Conservation (phyloP, 2,329 filamentous ascomycete species). For the Colletotrichum musae region DNA sequence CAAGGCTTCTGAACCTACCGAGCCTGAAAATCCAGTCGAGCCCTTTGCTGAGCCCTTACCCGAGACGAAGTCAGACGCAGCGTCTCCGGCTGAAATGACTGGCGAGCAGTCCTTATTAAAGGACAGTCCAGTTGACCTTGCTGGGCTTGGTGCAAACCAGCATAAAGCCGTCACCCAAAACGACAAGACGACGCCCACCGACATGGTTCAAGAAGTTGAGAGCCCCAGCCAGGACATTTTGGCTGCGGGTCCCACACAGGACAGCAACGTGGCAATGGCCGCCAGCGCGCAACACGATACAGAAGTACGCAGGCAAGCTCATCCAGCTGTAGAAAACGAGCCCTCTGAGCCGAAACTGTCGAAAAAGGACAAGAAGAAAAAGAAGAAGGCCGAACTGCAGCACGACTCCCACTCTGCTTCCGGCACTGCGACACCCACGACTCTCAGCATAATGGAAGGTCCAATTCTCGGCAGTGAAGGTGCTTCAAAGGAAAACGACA, state of each 20-base stretch:
- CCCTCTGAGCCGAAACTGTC: slow-evolving; percentile 16
- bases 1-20: slow-evolving; percentile 18
- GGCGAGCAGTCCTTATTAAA: background rate
- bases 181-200: background rate
- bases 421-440: background rate
- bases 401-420: background rate
- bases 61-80: background rate
- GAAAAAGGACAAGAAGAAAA: slow-evolving; percentile 52
- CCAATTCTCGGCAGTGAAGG: no score
- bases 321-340: background rate
- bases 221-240: background rate
- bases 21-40: slow-evolving; percentile 42
- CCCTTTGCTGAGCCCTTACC: slow-evolving; percentile 20
- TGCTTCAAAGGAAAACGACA: no score
- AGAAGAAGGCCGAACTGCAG: slow-evolving; percentile 39
- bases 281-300: background rate
- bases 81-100: background rate
- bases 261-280: background rate
- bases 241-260: background rate
- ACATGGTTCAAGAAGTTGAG: background rate
- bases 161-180: background rate
- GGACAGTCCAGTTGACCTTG: background rate
- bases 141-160: background rate
- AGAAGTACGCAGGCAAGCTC: background rate
- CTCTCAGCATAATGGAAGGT: no score